Percentiles rank a stretch among this genome's conserved stretches.
Conservation (phyloP, 352 stramenopile genomes). For the Globisporangium iwayamae region DNA sequence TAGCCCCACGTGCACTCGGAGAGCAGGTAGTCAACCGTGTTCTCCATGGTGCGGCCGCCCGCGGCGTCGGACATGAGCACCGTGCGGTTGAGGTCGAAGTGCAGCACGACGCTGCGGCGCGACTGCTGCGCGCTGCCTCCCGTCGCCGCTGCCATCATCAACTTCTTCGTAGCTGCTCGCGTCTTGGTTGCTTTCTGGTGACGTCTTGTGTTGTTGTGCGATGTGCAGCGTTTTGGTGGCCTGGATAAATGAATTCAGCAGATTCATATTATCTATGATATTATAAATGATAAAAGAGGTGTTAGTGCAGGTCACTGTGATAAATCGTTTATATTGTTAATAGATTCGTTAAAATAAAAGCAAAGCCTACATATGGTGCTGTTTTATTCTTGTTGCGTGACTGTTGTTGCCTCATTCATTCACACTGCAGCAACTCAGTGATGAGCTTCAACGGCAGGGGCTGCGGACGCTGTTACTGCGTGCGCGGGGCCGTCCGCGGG, state of each 20-base stretch:
- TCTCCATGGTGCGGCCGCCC: slow-evolving; percentile 83
- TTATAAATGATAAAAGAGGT: background rate
- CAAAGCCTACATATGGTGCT: background rate
- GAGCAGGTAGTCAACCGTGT: slow-evolving; percentile 85
- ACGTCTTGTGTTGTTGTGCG: too few species aligned
- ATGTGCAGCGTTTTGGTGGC: background rate
- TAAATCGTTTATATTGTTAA: background rate
- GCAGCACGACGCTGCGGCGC: slow-evolving; percentile 61
- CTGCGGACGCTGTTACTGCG: background rate
- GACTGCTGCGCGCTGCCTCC: slow-evolving; percentile 14
- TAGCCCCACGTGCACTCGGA: slow-evolving; percentile 80
- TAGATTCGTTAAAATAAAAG: background rate
- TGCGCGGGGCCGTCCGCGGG: background rate
- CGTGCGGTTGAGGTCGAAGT: slow-evolving; percentile 89
- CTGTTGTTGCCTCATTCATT: background rate
- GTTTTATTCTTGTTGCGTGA: background rate
- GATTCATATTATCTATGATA: too few species aligned
- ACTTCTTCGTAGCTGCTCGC: background rate
- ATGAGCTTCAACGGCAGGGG: background rate
- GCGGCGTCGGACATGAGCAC: slow-evolving; percentile 89
- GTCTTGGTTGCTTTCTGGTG: background rate
- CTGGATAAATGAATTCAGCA: too few species aligned
- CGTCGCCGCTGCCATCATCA: slow-evolving; percentile 4
- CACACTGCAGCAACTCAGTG: background rate
- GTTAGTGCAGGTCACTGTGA: too few species aligned